A percentile compares a stretch with the other conserved stretches of the same genome.
phyloP scores from a whole-genome alignment of 2,329 filamentous ascomycete genomes.

The Fusarium irregulare region DNA sequence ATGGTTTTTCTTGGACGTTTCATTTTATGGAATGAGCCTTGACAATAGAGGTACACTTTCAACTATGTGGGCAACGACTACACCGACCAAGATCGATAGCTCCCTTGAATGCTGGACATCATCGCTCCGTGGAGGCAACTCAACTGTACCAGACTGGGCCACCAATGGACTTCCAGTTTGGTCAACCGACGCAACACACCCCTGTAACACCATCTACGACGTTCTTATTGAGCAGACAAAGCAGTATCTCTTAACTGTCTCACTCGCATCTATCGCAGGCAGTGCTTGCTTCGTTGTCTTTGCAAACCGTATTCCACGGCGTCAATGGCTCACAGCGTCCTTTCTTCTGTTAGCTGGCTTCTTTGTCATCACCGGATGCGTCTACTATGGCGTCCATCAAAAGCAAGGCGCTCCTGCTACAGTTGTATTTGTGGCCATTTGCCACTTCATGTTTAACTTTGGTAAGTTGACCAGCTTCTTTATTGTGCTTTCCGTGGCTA shows the following conservation, averaged over 20 bases:
- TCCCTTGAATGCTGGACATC: slow-evolving; percentile 62
- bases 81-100: slow-evolving; percentile 50
- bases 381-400: slow-evolving; percentile 62
- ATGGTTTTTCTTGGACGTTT: slow-evolving; percentile 66
- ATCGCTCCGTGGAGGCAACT: slow-evolving; percentile 55
- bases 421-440: slow-evolving; percentile 63
- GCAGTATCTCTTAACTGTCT: slow-evolving; percentile 64
- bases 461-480: slow-evolving; percentile 50
- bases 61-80: slow-evolving; percentile 54
- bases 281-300: slow-evolving; percentile 61
- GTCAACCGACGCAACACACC: slow-evolving; percentile 61
- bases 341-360: slow-evolving; percentile 60
- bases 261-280: slow-evolving; percentile 62
- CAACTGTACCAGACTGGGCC: slow-evolving; percentile 57
- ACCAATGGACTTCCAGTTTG: slow-evolving; percentile 57
- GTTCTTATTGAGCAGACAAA: slow-evolving; percentile 64
- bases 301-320: slow-evolving; percentile 60
- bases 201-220: slow-evolving; percentile 64
- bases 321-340: slow-evolving; percentile 61
- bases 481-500: neutral
- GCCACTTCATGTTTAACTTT: slow-evolving; percentile 67
- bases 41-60: slow-evolving; percentile 55
- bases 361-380: slow-evolving; percentile 61
- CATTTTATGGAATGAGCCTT: slow-evolving; percentile 65
- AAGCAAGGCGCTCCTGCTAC: slow-evolving; percentile 57